Conservation (phyloP, 2,329 filamentous ascomycete genomes). For the Plenodomus tracheiphilus region DNA sequence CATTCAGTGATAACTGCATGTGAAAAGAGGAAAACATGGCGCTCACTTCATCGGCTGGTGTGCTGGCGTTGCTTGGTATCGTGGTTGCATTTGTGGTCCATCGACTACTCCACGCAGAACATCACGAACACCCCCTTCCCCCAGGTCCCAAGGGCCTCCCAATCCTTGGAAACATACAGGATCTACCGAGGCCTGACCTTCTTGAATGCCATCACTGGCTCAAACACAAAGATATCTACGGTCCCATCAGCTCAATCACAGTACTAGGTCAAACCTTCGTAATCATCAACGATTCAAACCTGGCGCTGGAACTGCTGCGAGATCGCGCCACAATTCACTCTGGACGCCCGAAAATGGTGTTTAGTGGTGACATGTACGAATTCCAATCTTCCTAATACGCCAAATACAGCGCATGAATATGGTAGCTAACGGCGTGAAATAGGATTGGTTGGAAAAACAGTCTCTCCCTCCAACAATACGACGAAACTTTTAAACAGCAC, state of each 20-base stretch:
- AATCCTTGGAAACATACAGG: slow-evolving; percentile 55
- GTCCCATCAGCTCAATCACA: slow-evolving; percentile 36
- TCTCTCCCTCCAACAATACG: slow-evolving; percentile 23
- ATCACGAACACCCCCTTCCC: slow-evolving; percentile 40
- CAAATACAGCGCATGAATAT: background rate
- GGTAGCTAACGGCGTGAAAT: background rate
- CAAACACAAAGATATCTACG: slow-evolving; percentile 46
- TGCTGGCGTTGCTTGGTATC: background rate
- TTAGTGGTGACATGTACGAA: slow-evolving; percentile 30
- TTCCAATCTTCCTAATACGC: background rate
- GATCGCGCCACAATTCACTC: slow-evolving; percentile 25
- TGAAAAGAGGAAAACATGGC: background rate
- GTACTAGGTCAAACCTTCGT: slow-evolving; percentile 34
- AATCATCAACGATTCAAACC: slow-evolving; percentile 32
- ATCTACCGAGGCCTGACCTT: slow-evolving; percentile 49
- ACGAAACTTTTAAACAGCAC: slow-evolving; percentile 26
- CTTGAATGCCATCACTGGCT: slow-evolving; percentile 51
- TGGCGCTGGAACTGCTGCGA: slow-evolving; percentile 29
- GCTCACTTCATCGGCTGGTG: background rate
- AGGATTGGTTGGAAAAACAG: slow-evolving; percentile 34
- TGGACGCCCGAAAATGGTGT: slow-evolving; percentile 25
- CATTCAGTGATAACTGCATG: too few species aligned
- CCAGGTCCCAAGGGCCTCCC: slow-evolving; percentile 56
- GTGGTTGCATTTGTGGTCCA: background rate
- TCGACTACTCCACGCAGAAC: background rate